Evolutionary conservation across 345 rosid genomes (phyloP).

Genomic region (Gossypium bickii): DNA sequence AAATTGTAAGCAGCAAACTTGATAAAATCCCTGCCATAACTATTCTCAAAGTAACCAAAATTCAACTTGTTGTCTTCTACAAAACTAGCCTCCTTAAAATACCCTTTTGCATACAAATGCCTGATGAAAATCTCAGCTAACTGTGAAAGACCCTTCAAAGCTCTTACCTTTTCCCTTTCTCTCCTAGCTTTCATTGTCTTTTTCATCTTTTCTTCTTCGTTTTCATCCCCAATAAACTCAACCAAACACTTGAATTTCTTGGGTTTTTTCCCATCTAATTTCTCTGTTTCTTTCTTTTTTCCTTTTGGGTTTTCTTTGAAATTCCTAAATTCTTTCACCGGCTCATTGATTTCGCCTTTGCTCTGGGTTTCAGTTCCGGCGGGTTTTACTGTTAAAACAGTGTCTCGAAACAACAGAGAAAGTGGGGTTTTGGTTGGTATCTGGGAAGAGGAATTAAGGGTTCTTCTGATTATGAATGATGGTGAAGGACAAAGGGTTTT

Average conservation of each 20-base stretch:
- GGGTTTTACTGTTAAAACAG: constrained; percentile 35
- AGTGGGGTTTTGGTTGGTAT: constrained; percentile 34
- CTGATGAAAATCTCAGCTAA: constrained; percentile 46
- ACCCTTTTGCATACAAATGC: constrained; percentile 55
- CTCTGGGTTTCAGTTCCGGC: constrained; percentile 22
- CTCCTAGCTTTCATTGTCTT: constrained; percentile 1
- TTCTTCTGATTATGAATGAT: constrained; percentile 24
- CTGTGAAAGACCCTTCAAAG: constrained; percentile 49
- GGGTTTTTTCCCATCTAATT: background rate
- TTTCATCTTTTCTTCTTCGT: constrained; percentile 3
- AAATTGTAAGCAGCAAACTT: constrained; percentile 52
- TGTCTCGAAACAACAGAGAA: constrained; percentile 44
- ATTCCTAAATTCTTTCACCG: constrained; percentile 40
- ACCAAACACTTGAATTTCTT: constrained; percentile 21
- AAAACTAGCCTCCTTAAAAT: constrained; percentile 65
- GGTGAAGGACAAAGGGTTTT: constrained; percentile 11
- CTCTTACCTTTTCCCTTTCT: constrained; percentile 17
- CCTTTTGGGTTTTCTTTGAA: constrained; percentile 24
- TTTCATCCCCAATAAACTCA: constrained; percentile 20
- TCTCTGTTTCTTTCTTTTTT: background rate
- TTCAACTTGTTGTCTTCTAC: constrained; percentile 36
- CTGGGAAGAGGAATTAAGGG: constrained; percentile 19
- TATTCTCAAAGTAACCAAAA: constrained; percentile 44
- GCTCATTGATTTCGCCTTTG: constrained; percentile 19
- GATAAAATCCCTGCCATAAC: constrained; percentile 53